A percentile compares a stretch with the other conserved stretches of the same genome.
phyloP scores from a whole-genome alignment of 2,329 filamentous ascomycete genomes.

The Onygenales sp. region DNA sequence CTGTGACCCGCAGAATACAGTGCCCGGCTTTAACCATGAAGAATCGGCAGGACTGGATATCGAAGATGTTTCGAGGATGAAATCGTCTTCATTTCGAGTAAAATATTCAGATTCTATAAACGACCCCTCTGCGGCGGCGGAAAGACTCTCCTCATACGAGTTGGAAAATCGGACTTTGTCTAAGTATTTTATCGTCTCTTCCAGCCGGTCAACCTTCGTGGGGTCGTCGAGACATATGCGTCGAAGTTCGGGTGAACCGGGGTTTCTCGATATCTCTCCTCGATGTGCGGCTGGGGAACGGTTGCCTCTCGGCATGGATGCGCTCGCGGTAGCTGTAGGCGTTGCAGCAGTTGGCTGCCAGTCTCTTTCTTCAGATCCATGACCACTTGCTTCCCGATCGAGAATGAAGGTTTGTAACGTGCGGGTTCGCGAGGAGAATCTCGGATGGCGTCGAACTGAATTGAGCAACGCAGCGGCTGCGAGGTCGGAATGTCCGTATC shows the following conservation, averaged over 20 bases:
- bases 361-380: constrained; percentile 13
- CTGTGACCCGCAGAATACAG: constrained; percentile 53
- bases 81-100: constrained; percentile 44
- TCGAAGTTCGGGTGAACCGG: constrained; percentile 21
- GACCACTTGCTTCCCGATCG: constrained; percentile 23
- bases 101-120: constrained; percentile 46
- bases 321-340: constrained; percentile 1
- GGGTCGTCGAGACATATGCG: constrained; percentile 26
- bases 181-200: constrained; percentile 53
- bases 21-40: constrained; percentile 54
- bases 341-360: not conserved
- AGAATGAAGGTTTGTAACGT: constrained; percentile 31
- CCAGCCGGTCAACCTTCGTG: constrained; percentile 31
- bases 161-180: constrained; percentile 46
- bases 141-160: constrained; percentile 45
- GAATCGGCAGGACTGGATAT: constrained; percentile 44
- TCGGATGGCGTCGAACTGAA: constrained; percentile 30
- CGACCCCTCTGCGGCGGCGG: constrained; percentile 43
- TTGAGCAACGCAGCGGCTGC: constrained; percentile 29
- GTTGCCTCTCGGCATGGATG: not conserved
- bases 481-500: constrained; percentile 16
- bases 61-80: constrained; percentile 45
- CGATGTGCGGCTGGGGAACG: constrained; percentile 5
- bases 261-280: constrained; percentile 18
- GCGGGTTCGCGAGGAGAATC: constrained; percentile 26